Base-by-base conservation (phyloP, 176 grass and related monocot species). In the sorghum (Sorghum bicolor) region DNA sequence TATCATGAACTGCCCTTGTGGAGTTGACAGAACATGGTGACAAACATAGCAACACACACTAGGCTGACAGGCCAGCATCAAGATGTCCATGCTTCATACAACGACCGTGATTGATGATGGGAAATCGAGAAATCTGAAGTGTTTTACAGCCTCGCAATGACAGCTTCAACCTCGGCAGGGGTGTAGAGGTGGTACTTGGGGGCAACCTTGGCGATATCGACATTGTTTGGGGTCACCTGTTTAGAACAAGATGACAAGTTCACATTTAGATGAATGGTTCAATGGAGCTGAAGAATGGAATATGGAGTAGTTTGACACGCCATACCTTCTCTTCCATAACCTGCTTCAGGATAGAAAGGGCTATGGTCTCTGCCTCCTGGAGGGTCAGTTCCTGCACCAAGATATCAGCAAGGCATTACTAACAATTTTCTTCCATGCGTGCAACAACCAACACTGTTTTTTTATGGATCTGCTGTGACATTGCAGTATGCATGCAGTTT, bases 291-390 rank as follows among this genome's bases (percentile, higher is more conserved):
- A 43, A 16, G 32, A 58, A 76, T 9, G 25, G 10, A 55, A 13
- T 30, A 86, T 25, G 7, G 34, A 63, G 4, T 61, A 12, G 47
- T 34, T 66, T 7, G 36, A 11, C 58, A 25, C 0, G 26, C 58
- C 36, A 2, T 88, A 98, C 96, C 93, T 98, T 98, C 65, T 98
- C 96, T 41, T 95, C 93, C 96, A 95, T 95, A 67, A 98, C 93
- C 89, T 98, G 92, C 83, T 98, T 98, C 72, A 98, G 76, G 44
- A 98, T 98, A 41, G 92, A 95, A 44, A 98, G 89, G 74, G 93
- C 91, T 80, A 95, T 93, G 65, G 90, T 95, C 92, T 98, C 93
- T 10, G 93, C 93, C 89, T 98, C 96, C 80, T 80, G 44, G 24
- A 95, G 82, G 62, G 88, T 93, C 85, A 98, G 84, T 17, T 98